Base-by-base conservation (phyloP, 1,139 yeast species). In the Yamadazyma songkhlaensis region DNA sequence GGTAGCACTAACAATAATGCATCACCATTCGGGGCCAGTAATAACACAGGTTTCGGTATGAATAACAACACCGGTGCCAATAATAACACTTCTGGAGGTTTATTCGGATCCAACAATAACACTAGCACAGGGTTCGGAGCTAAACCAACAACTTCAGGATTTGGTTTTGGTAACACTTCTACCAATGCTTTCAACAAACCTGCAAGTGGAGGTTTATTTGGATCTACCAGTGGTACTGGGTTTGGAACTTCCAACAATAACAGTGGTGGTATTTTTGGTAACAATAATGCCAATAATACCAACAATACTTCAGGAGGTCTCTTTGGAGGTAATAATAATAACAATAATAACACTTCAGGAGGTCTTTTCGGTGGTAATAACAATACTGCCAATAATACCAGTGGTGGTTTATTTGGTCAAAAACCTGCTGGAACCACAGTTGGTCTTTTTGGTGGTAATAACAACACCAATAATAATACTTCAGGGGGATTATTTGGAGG, bases 391-490 rank as follows among this genome's bases (percentile, higher is more conserved):
- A 46, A 37, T 28, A 45, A 37, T 24, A 24, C 48, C 45, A 47
- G 53, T 10, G 60, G 60, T 9, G 67, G 67, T 1, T 47, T 68
- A 32, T 67, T 68, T 49, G 70, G 71, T 9, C 41, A 43, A 34
- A 43, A 43, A 27, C 49, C 49, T 45, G 66, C 65, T 7, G 47
- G 40, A 29, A 47, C 34, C 21, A 26, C 39, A 39, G 48, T 53
- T n/a, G 60, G 60, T 6, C 67, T 67, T 1, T 47, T 68, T 29
- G 66, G 67, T 48, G 70, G 71, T 6, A 64, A 64, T 9, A 47
- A 41, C 25, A 47, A 39, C 3, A 43, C 41, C 24, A 29, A 33
- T 33, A 46, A 33, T 32, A 42, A 35, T 40, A 37, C 45, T 31
- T 49, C 50, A n/a, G 50, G 58, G 6, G 64, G 62, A 0, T 43